Percentiles rank a stretch among this genome's conserved stretches.
Conservation (phyloP, 768 basidiomycete genomes). For the Pisolithus tinctorius region DNA sequence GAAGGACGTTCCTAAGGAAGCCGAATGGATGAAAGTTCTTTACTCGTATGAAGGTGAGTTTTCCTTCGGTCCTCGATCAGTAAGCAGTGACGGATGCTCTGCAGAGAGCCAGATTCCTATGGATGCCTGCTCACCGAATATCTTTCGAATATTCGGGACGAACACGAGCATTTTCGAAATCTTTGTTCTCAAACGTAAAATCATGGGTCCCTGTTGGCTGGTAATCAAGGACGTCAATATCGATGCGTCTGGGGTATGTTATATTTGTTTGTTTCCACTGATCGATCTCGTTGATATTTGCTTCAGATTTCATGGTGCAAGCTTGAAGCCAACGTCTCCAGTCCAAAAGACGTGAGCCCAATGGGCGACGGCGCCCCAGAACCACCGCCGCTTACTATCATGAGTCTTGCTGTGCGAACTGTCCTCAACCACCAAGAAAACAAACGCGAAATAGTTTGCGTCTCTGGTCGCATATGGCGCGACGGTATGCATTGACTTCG, state of each 20-base stretch:
- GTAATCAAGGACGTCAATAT: constrained; percentile 70
- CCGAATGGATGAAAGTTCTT: constrained; percentile 91
- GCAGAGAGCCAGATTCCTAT: constrained; percentile 49
- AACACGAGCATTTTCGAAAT: constrained; percentile 91
- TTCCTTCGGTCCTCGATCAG: neutral
- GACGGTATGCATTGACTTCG: constrained; percentile 37
- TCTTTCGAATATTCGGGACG: constrained; percentile 83
- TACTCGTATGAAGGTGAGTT: constrained; percentile 79
- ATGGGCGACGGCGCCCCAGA: constrained; percentile 72
- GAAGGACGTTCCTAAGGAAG: constrained; percentile 68
- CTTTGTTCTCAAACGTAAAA: constrained; percentile 90
- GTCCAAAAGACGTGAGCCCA: constrained; percentile 87
- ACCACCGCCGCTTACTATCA: constrained; percentile 81
- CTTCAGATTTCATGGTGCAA: constrained; percentile 96
- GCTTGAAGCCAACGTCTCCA: constrained; percentile 73
- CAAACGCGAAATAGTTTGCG: constrained; percentile 88
- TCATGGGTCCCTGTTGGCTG: constrained; percentile 99
- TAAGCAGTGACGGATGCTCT: neutral
- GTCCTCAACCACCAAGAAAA: constrained; percentile 93
- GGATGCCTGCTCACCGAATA: constrained; percentile 73
- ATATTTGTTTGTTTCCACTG: neutral
- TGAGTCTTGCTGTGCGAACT: constrained; percentile 83
- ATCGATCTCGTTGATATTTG: neutral
- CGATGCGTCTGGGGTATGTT: constrained; percentile 66
- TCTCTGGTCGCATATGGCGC: constrained; percentile 78